phyloP scores from a whole-genome alignment of 2,329 filamentous ascomycete genomes.

The Microthyrium microscopicum region DNA sequence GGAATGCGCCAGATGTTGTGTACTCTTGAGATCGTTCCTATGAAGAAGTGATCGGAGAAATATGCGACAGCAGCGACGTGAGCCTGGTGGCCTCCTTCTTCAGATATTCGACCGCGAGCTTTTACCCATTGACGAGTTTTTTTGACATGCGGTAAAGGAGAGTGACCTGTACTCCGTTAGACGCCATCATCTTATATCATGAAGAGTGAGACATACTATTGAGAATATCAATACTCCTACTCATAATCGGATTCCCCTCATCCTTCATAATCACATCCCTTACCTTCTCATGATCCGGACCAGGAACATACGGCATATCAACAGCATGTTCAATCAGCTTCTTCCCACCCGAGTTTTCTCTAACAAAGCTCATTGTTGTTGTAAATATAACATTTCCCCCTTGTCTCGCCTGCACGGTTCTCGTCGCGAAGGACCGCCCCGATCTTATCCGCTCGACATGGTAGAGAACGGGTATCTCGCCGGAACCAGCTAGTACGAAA shows the following conservation, averaged over 20 bases:
- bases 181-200: neutral
- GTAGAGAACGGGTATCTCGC: slow-evolving; percentile 74
- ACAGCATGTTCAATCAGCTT: slow-evolving; percentile 48
- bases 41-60: slow-evolving; percentile 84
- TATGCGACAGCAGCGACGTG: slow-evolving; percentile 84
- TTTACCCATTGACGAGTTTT: slow-evolving; percentile 54
- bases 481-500: slow-evolving; percentile 82
- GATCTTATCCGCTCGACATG: slow-evolving; percentile 89
- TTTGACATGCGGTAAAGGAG: slow-evolving; percentile 44
- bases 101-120: slow-evolving; percentile 56
- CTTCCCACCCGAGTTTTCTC: slow-evolving; percentile 42
- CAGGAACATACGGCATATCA: slow-evolving; percentile 30
- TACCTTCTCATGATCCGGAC: slow-evolving; percentile 25
- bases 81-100: slow-evolving; percentile 56
- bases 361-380: slow-evolving; percentile 78
- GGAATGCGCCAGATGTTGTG: slow-evolving; percentile 64
- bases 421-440: slow-evolving; percentile 74
- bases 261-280: slow-evolving; percentile 16
- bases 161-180: too few species aligned
- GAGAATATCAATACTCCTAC: slow-evolving; percentile 31
- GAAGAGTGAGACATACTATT: slow-evolving; percentile 5
- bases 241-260: slow-evolving; percentile 38
- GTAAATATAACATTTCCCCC: slow-evolving; percentile 84
- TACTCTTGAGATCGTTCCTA: slow-evolving; percentile 69
- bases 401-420: slow-evolving; percentile 92